Evolutionary conservation across 805 yeast genomes (phyloP).

Genomic region (Lipomyces anomalus): DNA sequence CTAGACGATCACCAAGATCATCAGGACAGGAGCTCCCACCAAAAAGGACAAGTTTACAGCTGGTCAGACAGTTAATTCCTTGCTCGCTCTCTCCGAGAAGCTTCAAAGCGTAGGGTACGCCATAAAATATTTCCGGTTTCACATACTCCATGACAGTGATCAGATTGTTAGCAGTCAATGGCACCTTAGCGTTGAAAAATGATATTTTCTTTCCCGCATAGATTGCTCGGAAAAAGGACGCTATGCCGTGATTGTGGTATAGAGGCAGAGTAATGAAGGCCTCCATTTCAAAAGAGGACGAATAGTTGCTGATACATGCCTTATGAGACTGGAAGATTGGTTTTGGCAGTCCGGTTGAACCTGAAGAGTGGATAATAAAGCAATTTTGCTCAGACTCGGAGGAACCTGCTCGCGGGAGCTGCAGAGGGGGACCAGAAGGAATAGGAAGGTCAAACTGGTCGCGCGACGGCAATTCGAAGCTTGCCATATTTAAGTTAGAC

Average conservation of each 20-base stretch:
- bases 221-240: conserved; percentile 12
- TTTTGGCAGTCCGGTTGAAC: conserved; percentile 18
- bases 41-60: conserved; percentile 8
- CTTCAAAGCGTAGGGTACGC: conserved; percentile 18
- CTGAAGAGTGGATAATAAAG: conserved; percentile 16
- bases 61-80: conserved; percentile 6
- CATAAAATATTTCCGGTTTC: conserved; percentile 9
- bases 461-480: conserved; percentile 4
- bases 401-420: not conserved
- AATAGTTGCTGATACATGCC: conserved; percentile 10
- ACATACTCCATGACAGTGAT: conserved; percentile 3
- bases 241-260: conserved; percentile 13
- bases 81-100: conserved; percentile 7
- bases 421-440: not conserved
- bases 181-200: conserved; percentile 6
- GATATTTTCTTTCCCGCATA: conserved; percentile 6
- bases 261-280: conserved; percentile 15
- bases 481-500: not conserved
- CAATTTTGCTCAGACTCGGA: conserved; percentile 5
- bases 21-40: conserved; percentile 15
- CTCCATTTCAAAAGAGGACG: conserved; percentile 8
- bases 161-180: conserved; percentile 8
- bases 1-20: conserved; percentile 11
- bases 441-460: conserved; percentile 1
- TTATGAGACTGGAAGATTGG: conserved; percentile 10